Percentiles rank a stretch among this genome's conserved stretches.
phyloP scores from a whole-genome alignment of 441 rosid species.

The Capsella rubella region DNA sequence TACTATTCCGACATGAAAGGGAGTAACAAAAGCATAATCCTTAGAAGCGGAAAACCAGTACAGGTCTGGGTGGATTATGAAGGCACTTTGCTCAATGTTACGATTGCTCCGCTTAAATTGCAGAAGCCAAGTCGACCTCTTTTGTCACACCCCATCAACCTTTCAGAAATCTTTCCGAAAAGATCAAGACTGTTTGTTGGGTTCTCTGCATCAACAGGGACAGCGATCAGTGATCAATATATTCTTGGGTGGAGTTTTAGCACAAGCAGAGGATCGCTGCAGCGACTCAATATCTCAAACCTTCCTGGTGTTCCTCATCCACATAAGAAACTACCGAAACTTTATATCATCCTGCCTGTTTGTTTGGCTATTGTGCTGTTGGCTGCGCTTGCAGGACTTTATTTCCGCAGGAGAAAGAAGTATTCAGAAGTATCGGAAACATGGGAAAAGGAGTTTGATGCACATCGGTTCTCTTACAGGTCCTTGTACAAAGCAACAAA shows the following conservation, averaged over 20 bases:
- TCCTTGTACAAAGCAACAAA: constrained; percentile 41
- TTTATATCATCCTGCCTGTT: constrained; percentile 8
- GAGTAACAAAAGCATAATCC: constrained; percentile 42
- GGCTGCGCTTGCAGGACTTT: constrained; percentile 28
- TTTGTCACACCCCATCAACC: constrained; percentile 51
- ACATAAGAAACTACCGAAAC: constrained; percentile 25
- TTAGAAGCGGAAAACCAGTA: constrained; percentile 49
- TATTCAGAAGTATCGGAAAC: constrained; percentile 36
- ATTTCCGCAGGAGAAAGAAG: constrained; percentile 20
- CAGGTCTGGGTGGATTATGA: constrained; percentile 70
- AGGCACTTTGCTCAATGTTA: constrained; percentile 50
- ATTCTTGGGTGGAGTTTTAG: constrained; percentile 78
- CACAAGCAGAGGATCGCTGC: constrained; percentile 30
- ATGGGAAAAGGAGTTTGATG: constrained; percentile 40
- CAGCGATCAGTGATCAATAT: constrained; percentile 48
- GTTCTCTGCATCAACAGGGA: constrained; percentile 64
- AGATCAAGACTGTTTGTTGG: constrained; percentile 55
- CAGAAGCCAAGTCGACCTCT: constrained; percentile 55
- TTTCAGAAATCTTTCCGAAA: constrained; percentile 49
- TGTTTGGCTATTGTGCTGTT: constrained; percentile 4
- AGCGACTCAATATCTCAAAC: constrained; percentile 43
- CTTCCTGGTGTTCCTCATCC: constrained; percentile 53
- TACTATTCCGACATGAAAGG: constrained; percentile 48
- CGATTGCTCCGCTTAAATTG: constrained; percentile 53
- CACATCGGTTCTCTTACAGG: constrained; percentile 37